Percentiles rank a stretch among this genome's conserved stretches.
Conservation (phyloP, 2,329 filamentous ascomycete genomes). For the Trichoderma cornu-damae region DNA sequence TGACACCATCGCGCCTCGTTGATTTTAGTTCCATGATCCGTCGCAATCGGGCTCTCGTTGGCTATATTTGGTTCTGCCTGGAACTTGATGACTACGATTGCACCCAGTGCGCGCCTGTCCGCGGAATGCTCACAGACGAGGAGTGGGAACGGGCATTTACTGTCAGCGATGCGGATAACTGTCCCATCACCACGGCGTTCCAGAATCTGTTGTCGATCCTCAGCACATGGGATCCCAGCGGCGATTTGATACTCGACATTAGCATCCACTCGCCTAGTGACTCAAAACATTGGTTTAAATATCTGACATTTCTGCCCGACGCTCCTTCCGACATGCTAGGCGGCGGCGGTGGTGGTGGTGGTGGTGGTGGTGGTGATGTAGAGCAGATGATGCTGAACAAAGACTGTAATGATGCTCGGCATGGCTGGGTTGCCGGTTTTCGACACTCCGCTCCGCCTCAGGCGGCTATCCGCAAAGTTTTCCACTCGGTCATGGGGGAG, state of each 20-base stretch:
- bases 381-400: background rate
- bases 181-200: conserved; percentile 22
- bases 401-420: conserved; percentile 4
- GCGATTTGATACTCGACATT: conserved; percentile 31
- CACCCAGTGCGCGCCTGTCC: background rate
- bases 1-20: conserved; percentile 28
- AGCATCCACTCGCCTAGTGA: conserved; percentile 33
- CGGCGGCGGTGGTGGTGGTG: no score
- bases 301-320: conserved; percentile 23
- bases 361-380: no score
- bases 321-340: background rate
- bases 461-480: conserved; percentile 13
- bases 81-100: conserved; percentile 24
- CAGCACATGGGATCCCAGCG: conserved; percentile 27
- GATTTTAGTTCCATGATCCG: conserved; percentile 27
- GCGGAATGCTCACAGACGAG: background rate
- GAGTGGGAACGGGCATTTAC: conserved; percentile 1
- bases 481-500: conserved; percentile 25
- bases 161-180: conserved; percentile 19
- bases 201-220: conserved; percentile 29
- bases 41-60: conserved; percentile 28
- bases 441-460: conserved; percentile 16
- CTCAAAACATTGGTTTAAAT: conserved; percentile 29
- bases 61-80: conserved; percentile 24
- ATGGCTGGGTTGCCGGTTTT: conserved; percentile 6